These are phyloP conservation scores for Skeletonema marinoi DNA, from an alignment of 108 stramenopile species.

Conservation along the genomic window DNA sequence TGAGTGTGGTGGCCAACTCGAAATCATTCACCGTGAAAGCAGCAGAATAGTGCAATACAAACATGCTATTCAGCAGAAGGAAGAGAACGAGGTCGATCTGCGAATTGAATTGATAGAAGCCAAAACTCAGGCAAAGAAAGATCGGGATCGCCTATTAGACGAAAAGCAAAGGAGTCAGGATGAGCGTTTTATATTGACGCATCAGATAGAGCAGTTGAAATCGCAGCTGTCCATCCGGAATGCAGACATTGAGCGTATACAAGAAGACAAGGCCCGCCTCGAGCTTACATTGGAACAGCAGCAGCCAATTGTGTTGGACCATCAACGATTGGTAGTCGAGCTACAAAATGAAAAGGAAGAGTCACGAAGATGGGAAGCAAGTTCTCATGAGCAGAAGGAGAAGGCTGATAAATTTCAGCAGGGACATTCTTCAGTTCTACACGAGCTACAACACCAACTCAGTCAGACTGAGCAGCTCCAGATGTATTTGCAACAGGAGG, in stretches of 20 bases:
- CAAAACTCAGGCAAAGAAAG: constrained; percentile 33
- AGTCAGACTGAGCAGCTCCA: constrained; percentile 13
- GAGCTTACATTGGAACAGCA: constrained; percentile 22
- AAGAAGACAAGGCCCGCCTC: constrained; percentile 9
- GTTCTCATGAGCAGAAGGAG: constrained; percentile 14
- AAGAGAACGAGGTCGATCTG: constrained; percentile 29
- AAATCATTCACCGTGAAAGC: constrained; percentile 52
- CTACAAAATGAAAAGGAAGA: constrained; percentile 16
- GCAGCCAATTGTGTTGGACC: constrained; percentile 28
- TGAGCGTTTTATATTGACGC: constrained; percentile 26
- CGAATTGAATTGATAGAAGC: constrained; percentile 27
- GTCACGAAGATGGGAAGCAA: constrained; percentile 1
- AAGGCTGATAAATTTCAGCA: not conserved
- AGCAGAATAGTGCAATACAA: constrained; percentile 43
- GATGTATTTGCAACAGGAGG: not conserved
- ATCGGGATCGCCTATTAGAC: constrained; percentile 13
- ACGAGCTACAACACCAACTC: constrained; percentile 2
- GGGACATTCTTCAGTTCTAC: constrained; percentile 7
- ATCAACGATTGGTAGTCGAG: constrained; percentile 27
- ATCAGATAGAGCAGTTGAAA: constrained; percentile 35
- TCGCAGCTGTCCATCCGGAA: constrained; percentile 32
- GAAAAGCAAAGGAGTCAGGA: constrained; percentile 9
- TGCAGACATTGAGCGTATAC: constrained; percentile 18
- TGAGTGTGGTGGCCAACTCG: constrained; percentile 46
- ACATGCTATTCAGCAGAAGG: constrained; percentile 25